Evolutionary conservation across 2,329 filamentous ascomycete genomes (phyloP).

Genomic region (Myriosclerotinia duriaeana): DNA sequence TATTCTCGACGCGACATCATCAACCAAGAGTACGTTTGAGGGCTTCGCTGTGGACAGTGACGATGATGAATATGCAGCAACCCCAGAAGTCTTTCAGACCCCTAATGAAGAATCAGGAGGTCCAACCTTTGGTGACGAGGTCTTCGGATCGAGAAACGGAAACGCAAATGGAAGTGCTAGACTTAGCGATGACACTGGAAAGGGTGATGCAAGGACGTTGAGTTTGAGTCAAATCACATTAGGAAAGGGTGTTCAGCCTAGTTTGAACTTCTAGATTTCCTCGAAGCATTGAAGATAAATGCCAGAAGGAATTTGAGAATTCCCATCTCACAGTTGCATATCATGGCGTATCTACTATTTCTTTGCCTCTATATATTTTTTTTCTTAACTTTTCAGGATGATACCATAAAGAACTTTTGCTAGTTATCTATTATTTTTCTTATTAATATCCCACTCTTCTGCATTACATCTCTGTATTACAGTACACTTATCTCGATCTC

Average conservation of each 20-base stretch:
- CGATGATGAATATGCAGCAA: conserved; percentile 37
- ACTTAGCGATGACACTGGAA: conserved; percentile 50
- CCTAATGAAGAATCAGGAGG: conserved; percentile 48
- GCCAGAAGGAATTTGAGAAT: not conserved
- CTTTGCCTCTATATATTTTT: not conserved
- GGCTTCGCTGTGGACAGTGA: conserved; percentile 38
- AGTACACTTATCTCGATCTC: not conserved
- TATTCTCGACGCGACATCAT: conserved; percentile 11
- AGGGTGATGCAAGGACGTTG: conserved; percentile 61
- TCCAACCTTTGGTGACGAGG: conserved; percentile 46
- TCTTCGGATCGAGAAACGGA: conserved; percentile 42
- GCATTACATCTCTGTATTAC: not conserved
- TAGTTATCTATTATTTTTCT: not conserved
- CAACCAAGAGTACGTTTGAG: conserved; percentile 27
- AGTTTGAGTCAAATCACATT: conserved; percentile 62
- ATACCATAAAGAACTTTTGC: not conserved
- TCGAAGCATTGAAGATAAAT: not conserved
- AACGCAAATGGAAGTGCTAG: conserved; percentile 15
- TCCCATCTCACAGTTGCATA: not conserved
- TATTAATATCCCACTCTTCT: not conserved
- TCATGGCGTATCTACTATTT: not conserved
- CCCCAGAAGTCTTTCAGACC: conserved; percentile 53
- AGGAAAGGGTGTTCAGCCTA: conserved; percentile 26
- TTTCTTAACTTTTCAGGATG: not conserved
- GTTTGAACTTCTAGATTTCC: conserved; percentile 28